Evolutionary conservation across 2,329 filamentous ascomycete species (phyloP), one percentile per base, ranked within the genome.

Genomic region (Colletotrichum sp.): DNA sequence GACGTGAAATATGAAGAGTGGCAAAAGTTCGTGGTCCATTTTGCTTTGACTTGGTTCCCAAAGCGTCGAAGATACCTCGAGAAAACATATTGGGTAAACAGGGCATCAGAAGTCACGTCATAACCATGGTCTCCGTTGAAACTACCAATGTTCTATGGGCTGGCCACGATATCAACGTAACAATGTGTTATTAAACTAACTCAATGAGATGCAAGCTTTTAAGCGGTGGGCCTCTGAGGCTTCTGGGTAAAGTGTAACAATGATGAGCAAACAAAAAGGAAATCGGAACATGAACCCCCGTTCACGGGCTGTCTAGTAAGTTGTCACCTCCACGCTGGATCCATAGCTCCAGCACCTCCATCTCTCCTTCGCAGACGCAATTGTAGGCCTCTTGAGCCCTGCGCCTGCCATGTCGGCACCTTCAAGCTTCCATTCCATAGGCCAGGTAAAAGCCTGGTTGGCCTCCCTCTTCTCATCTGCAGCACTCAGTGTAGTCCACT

Each of bases 281-380:
- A 52, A 13, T 24, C 9, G 44, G 44, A 52, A 34, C 18, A n/a
- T 21, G 12, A 24, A 34, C 2, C 16, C 26, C 55, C 26, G 21
- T 21, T 52, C 62, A 13, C 60, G 52, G 24, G 49, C 68, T 39
- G 28, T 16, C 39, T 49, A 59, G 39, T 70, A 52, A 9, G 24
- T 12, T n/a, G 57, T 16, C 68, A 63, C 34, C 34, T 70, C 57
- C 26, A 63, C 21, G 15, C 36, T 28, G 4, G 26, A 52, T 15
- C n/a, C 52, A 7, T 70, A 57, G 26, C 73, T 70, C 60, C 75
- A 62, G 32, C 69, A 76, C 7, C 77, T 71, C 79, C 79, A 80
- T 18, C 78, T 76, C 75, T 79, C 78, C 78, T 78, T 80, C 8
- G 80, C 80, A 13, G 75, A 74, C 7, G 68, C 49, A 18, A 81